A percentile compares a stretch with the other conserved stretches of the same genome.
These are phyloP conservation scores for Waltergamsia citrina DNA, from an alignment of 2,329 filamentous ascomycete species.

Conservation along the genomic window DNA sequence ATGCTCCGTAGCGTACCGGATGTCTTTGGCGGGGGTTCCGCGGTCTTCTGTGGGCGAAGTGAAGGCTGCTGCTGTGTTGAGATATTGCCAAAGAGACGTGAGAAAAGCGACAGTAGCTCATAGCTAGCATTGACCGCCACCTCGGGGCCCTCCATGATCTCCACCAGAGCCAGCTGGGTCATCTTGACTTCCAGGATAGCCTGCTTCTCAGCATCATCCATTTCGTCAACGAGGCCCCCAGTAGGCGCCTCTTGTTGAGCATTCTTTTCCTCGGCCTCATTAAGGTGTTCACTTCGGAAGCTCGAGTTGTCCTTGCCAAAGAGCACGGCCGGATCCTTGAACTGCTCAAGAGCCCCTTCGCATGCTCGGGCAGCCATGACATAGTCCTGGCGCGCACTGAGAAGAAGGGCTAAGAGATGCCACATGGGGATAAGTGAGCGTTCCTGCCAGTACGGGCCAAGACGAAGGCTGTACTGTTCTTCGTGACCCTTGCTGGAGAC, in stretches of 20 bases:
- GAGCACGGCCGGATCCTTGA: constrained; percentile 60
- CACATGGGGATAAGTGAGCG: constrained; percentile 68
- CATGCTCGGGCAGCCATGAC: constrained; percentile 72
- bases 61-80: constrained; percentile 31
- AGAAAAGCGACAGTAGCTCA: constrained; percentile 75
- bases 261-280: constrained; percentile 33
- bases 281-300: constrained; percentile 60
- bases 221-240: constrained; percentile 64
- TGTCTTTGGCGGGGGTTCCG: constrained; percentile 53
- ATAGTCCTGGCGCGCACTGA: constrained; percentile 83
- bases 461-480: constrained; percentile 30
- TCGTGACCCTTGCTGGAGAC: constrained; percentile 43
- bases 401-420: constrained; percentile 79
- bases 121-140: constrained; percentile 82
- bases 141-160: constrained; percentile 74
- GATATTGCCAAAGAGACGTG: constrained; percentile 60
- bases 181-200: constrained; percentile 90
- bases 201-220: constrained; percentile 79
- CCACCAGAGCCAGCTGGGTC: constrained; percentile 79
- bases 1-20: constrained; percentile 62
- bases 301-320: constrained; percentile 52
- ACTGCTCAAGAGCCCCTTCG: constrained; percentile 86
- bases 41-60: constrained; percentile 27
- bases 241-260: constrained; percentile 12
- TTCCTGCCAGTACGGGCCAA: constrained; percentile 51